Base-by-base conservation (phyloP, 768 basidiomycete species). In the Coprinopsis cinerea region DNA sequence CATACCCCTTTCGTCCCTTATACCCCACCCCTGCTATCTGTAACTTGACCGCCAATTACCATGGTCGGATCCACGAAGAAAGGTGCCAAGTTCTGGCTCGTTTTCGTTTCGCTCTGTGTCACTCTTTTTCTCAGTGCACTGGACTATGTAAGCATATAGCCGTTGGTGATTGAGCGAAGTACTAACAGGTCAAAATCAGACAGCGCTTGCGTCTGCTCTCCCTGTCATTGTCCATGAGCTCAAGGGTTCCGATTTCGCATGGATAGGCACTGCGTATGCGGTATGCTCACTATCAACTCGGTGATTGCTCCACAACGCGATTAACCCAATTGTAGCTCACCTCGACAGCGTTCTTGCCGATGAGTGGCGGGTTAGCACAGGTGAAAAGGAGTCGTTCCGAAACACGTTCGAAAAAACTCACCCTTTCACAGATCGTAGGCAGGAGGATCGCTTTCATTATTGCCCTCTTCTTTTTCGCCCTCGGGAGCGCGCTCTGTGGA, bases 401-500 rank as follows among this genome's bases (percentile, higher is more conserved):
- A 9, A 39, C 17, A 18, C 30, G 9, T 9, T 34, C 9, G n/a
- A 34, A n/a, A n/a, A n/a, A n/a, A n/a, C n/a, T 34, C 9, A 34
- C 30, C 9, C 9, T 34, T 9, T 9, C n/a, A n/a, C n/a, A 67
- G 47, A 55, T 60, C n/a, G 72, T 77, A 28, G 76, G 75, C 27
- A 62, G 75, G 1, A 58, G 64, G 11, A 63, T 67, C 3, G 51
- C 64, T 22, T 53, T 74, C 37, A 49, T 74, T 0, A 15, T 56
- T 0, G 54, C 63, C 2, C 58, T 76, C 14, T 30, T 58, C 1
- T 51, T 74, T 22, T 77, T 76, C 47, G 69, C 70, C 0, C 39
- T 73, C 18, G 78, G 78, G 0, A 72, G 69, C 22, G 72, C 69
- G 7, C 30, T 81, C 0, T 69, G 67, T 10, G 77, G 74, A 0